A percentile compares a stretch with the other conserved stretches of the same genome.
These are phyloP conservation scores for Dryadomyces quercivorus DNA, from an alignment of 2,329 filamentous ascomycete species.

Conservation along the genomic window DNA sequence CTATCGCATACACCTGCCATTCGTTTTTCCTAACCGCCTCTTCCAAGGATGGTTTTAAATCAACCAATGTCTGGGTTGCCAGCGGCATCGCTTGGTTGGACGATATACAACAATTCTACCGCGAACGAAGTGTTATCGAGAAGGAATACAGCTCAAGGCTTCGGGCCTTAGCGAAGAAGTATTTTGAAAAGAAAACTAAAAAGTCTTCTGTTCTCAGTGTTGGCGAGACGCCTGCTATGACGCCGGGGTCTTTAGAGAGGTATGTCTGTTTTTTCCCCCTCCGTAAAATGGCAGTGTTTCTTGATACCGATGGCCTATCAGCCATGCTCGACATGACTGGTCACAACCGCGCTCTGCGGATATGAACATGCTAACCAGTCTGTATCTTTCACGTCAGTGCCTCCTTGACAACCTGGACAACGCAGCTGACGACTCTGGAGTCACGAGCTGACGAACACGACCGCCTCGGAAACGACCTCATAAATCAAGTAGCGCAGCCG, in stretches of 20 bases:
- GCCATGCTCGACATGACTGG: no score
- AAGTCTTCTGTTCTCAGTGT: slow-evolving; percentile 76
- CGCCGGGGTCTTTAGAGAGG: slow-evolving; percentile 89
- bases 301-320: neutral
- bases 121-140: slow-evolving; percentile 85
- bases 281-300: no score
- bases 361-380: neutral
- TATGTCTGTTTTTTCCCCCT: slow-evolving; percentile 19
- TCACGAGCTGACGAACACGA: slow-evolving; percentile 82
- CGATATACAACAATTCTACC: slow-evolving; percentile 94
- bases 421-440: slow-evolving; percentile 84
- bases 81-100: slow-evolving; percentile 91
- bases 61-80: slow-evolving; percentile 82
- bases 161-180: slow-evolving; percentile 80
- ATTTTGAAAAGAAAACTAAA: slow-evolving; percentile 86
- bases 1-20: neutral
- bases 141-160: slow-evolving; percentile 94
- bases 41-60: slow-evolving; percentile 83
- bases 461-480: slow-evolving; percentile 64
- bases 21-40: neutral
- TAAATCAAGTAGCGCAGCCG: slow-evolving; percentile 74
- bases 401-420: slow-evolving; percentile 93
- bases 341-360: neutral
- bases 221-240: slow-evolving; percentile 84
- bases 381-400: slow-evolving; percentile 41